These are phyloP conservation scores for Wakefieldia striispora DNA, from an alignment of 768 basidiomycete species.

Conservation along the genomic window DNA sequence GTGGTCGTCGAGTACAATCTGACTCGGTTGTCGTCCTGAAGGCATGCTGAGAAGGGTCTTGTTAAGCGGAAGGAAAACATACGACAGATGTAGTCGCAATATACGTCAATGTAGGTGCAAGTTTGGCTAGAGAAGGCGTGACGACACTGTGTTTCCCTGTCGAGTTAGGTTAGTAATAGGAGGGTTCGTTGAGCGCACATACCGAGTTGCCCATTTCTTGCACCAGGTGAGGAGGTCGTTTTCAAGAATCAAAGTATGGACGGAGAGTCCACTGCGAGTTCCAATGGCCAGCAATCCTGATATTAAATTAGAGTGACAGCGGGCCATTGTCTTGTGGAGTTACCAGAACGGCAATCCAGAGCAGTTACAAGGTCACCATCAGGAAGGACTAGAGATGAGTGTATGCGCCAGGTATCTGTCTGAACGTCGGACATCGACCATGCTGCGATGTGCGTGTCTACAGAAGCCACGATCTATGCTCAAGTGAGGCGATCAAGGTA, in stretches of 20 bases:
- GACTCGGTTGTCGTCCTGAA: conserved; percentile 55
- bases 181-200: conserved; percentile 21
- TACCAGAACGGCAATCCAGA: conserved; percentile 76
- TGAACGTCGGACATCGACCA: conserved; percentile 75
- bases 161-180: conserved; percentile 11
- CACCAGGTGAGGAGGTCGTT: conserved; percentile 85
- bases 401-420: conserved; percentile 69
- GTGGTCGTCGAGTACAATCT: conserved; percentile 72
- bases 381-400: conserved; percentile 74
- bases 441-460: conserved; percentile 64
- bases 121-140: conserved; percentile 51
- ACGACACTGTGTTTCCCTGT: conserved; percentile 38
- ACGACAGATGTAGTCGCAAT: conserved; percentile 66
- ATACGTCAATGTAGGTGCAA: conserved; percentile 76
- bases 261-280: conserved; percentile 54
- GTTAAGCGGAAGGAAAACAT: conserved; percentile 19
- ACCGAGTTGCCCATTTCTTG: conserved; percentile 72
- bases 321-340: neutral
- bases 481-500: conserved; percentile 5
- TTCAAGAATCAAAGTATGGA: conserved; percentile 76
- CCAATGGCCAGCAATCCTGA: conserved; percentile 79
- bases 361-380: conserved; percentile 53
- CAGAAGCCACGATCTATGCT: conserved; percentile 68
- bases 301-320: conserved; percentile 24
- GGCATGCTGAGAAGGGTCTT: conserved; percentile 5